Percentiles rank a stretch among this genome's conserved stretches.
phyloP scores from a whole-genome alignment of 2,329 filamentous ascomycete genomes.

The Clarireedia paspali region DNA sequence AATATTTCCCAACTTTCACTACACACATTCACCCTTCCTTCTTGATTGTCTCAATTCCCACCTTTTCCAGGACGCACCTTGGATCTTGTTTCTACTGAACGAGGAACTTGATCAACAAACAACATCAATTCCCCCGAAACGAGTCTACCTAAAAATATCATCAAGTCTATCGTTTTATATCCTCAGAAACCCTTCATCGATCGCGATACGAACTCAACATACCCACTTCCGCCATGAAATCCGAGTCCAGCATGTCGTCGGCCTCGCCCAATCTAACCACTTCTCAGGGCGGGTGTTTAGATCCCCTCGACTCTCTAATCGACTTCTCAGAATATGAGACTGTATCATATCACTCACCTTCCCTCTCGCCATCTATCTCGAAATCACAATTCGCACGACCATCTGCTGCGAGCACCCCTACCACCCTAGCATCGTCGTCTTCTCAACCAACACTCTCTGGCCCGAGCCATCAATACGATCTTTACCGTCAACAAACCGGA shows the following conservation, averaged over 20 bases:
- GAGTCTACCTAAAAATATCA: background rate
- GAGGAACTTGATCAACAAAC: too few species aligned
- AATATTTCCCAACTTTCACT: background rate
- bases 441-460: constrained; percentile 57
- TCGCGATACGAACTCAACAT: background rate
- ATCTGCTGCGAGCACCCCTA: constrained; percentile 45
- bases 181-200: background rate
- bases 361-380: constrained; percentile 46
- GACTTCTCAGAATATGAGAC: constrained; percentile 58
- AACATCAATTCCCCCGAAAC: too few species aligned
- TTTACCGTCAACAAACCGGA: constrained; percentile 92
- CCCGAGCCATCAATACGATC: constrained; percentile 90
- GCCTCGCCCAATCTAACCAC: constrained; percentile 2
- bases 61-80: too few species aligned
- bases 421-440: constrained; percentile 38
- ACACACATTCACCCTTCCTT: background rate
- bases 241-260: background rate
- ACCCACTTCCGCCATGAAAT: background rate
- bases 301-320: constrained; percentile 46
- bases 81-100: too few species aligned
- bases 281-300: constrained; percentile 23
- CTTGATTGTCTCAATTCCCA: background rate
- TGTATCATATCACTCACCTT: constrained; percentile 52
- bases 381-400: constrained; percentile 45
- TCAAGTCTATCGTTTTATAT: background rate